Evolutionary conservation across 1,284 basidiomycete genomes (phyloP), one percentile per base, ranked within the genome.

Genomic region (Ceratobasidium sp.): DNA sequence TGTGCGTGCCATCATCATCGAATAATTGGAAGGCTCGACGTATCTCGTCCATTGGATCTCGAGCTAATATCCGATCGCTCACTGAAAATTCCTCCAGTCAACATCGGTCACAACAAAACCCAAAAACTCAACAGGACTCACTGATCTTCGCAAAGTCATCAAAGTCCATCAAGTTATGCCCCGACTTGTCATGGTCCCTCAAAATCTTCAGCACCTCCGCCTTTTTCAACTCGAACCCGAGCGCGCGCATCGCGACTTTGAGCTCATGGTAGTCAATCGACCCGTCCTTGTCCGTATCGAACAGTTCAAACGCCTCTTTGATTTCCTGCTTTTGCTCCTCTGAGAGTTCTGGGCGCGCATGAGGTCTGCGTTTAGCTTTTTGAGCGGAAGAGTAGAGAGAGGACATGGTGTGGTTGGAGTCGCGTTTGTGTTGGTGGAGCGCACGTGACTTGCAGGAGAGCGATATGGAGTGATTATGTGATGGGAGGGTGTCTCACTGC

Each of bases 201-300:
- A 99, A 84, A 58, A 99, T 86, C 82, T 98, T 98, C 77, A 99
- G 84, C 66, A 99, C 96, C 82, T 99, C 98, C 0, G 95, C 94
- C 84, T 99, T 99, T 85, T 98, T 98, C 81, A 98, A 82, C 81
- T 98, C 98, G 80, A 99, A 99, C 0, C 98, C 98, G 57, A 99
- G 84, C 3, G 98, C 98, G 58, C 98, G 88, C 94, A 99, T 96
- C 54, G 97, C 96, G 76, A 99, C 98, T 81, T 98, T 98, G 78
- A 99, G 87, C 82, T 99, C 98, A 83, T 99, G 97, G 83, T 98
- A 99, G 83, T 97, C 96, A 75, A 98, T 87, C 66, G 87, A 90
- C n/a, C 95, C 95, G 79, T 99, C 97, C 85, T 98, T 98, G 87
- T 99, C 97, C 41, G 95, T 95, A 83, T 99, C 98, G 80, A 99